These are phyloP conservation scores for Kwoniella shandongensis DNA, from an alignment of 768 basidiomycete genomes.

Conservation along the genomic window DNA sequence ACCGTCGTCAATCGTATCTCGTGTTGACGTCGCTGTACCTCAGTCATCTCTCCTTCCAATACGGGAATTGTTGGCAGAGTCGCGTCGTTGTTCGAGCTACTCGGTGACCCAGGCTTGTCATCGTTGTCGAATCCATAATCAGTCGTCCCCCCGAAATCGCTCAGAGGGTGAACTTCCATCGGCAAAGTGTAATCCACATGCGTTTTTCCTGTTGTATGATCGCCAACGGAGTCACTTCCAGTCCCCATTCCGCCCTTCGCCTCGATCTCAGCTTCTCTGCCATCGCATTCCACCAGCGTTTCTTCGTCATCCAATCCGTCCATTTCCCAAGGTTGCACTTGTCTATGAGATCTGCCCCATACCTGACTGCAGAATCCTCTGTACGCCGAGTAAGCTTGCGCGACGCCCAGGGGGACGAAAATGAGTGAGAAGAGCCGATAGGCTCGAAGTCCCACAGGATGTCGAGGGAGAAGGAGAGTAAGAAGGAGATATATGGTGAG, in stretches of 20 bases:
- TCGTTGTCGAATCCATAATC: slow-evolving; percentile 11
- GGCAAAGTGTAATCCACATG: slow-evolving; percentile 3
- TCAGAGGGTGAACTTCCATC: slow-evolving; percentile 26
- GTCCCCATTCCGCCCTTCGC: not conserved
- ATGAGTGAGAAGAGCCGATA: slow-evolving; percentile 36
- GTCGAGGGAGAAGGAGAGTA: slow-evolving; percentile 29
- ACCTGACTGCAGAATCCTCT: slow-evolving; percentile 48
- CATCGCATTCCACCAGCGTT: slow-evolving; percentile 5
- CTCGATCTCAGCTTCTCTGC: slow-evolving; percentile 6
- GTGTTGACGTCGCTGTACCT: slow-evolving; percentile 21
- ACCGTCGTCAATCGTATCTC: slow-evolving; percentile 36
- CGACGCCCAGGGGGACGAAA: slow-evolving; percentile 40
- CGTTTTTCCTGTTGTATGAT: not conserved
- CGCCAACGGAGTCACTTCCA: not conserved
- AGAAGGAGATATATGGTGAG: slow-evolving; percentile 34
- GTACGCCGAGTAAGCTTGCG: slow-evolving; percentile 43
- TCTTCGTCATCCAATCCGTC: slow-evolving; percentile 36
- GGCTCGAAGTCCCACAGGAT: slow-evolving; percentile 32
- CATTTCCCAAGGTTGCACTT: slow-evolving; percentile 49
- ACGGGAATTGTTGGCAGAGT: slow-evolving; percentile 8
- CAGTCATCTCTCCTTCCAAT: slow-evolving; percentile 11
- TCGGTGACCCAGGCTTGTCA: not conserved
- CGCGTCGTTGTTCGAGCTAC: slow-evolving; percentile 12
- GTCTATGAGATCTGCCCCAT: slow-evolving; percentile 38
- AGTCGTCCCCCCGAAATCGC: slow-evolving; percentile 23